Evolutionary conservation across 2,329 filamentous ascomycete species (phyloP).

Genomic region (Colletotrichum eremochloae): DNA sequence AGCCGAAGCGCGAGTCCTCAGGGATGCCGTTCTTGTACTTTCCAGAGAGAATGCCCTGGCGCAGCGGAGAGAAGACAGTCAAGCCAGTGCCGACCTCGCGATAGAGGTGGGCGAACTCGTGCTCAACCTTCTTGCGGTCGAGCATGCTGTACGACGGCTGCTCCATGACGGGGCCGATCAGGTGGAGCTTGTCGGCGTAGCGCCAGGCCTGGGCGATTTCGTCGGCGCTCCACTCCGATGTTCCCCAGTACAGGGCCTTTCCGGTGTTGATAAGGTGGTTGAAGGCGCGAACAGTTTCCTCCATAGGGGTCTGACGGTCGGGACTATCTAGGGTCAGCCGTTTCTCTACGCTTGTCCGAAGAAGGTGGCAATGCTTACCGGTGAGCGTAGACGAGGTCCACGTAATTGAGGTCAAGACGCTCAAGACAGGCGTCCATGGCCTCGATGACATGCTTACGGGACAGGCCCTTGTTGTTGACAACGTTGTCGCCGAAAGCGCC

Average conservation of each 20-base stretch:
- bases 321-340: constrained; percentile 50
- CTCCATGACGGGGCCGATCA: constrained; percentile 75
- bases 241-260: constrained; percentile 79
- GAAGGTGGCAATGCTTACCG: constrained; percentile 50
- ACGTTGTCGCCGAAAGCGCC: constrained; percentile 69
- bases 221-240: constrained; percentile 75
- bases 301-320: constrained; percentile 76
- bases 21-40: constrained; percentile 77
- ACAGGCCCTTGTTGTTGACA: constrained; percentile 77
- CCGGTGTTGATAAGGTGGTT: constrained; percentile 77
- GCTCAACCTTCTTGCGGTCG: constrained; percentile 72
- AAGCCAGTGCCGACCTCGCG: constrained; percentile 71
- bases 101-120: constrained; percentile 72
- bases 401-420: constrained; percentile 70
- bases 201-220: constrained; percentile 75
- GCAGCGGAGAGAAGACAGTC: constrained; percentile 73
- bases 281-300: constrained; percentile 78
- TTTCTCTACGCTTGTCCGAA: not conserved
- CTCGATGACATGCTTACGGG: constrained; percentile 78
- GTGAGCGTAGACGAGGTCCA: constrained; percentile 79
- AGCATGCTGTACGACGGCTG: constrained; percentile 78
- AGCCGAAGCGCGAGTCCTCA: constrained; percentile 68
- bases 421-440: constrained; percentile 71
- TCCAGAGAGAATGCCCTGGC: constrained; percentile 71
- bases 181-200: constrained; percentile 69